Conservation (phyloP, 2,329 filamentous ascomycete genomes). For the Biscogniauxia sp. region DNA sequence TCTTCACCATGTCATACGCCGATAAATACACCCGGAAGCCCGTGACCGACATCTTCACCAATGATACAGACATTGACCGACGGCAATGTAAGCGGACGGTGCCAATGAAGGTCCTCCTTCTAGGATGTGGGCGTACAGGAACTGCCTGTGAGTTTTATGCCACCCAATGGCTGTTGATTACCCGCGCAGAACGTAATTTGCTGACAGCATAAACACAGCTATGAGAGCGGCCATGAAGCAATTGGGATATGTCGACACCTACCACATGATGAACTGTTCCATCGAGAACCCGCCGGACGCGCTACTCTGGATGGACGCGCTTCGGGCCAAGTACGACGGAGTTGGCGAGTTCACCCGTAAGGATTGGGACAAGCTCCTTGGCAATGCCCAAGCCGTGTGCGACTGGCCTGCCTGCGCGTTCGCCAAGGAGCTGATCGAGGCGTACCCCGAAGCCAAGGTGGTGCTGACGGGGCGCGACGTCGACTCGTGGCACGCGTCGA, state of each 20-base stretch:
- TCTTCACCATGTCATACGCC: conserved; percentile 26
- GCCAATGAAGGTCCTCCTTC: conserved; percentile 69
- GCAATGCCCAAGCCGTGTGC: conserved; percentile 65
- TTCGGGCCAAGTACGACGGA: conserved; percentile 56
- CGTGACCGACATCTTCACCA: conserved; percentile 60
- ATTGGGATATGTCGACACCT: conserved; percentile 66
- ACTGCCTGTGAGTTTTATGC: conserved; percentile 58
- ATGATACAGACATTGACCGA: conserved; percentile 66
- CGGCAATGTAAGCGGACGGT: conserved; percentile 63
- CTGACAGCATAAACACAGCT: conserved; percentile 37
- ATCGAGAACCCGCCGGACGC: conserved; percentile 67
- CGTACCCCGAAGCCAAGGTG: conserved; percentile 71
- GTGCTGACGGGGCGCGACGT: conserved; percentile 66
- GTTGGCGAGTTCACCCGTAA: conserved; percentile 61
- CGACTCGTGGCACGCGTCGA: conserved; percentile 60
- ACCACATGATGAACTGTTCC: conserved; percentile 71
- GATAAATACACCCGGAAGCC: conserved; percentile 40
- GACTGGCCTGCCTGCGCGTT: conserved; percentile 69
- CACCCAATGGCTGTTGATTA: conserved; percentile 3
- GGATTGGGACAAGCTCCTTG: conserved; percentile 68
- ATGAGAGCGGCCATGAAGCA: conserved; percentile 64
- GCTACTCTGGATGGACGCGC: conserved; percentile 68
- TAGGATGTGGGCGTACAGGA: conserved; percentile 68
- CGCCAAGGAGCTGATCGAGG: conserved; percentile 66
- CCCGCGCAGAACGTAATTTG: not conserved